These are phyloP conservation scores for Trichoderma atroviride DNA, from an alignment of 2,329 filamentous ascomycete genomes.

Conservation along the genomic window DNA sequence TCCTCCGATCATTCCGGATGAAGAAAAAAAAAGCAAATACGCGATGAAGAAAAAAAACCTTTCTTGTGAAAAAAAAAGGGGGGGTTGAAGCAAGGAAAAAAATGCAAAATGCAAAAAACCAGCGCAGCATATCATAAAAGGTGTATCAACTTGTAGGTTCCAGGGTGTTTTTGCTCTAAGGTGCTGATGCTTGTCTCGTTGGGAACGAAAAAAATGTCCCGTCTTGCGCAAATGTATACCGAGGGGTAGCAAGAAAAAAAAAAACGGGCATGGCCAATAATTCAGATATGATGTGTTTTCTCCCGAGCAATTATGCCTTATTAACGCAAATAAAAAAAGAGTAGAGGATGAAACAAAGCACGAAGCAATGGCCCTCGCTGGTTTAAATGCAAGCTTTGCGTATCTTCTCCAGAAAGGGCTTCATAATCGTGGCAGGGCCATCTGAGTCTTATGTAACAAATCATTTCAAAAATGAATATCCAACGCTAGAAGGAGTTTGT, in stretches of 20 bases:
- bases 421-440: slow-evolving; percentile 15
- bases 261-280: background rate
- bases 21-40: background rate
- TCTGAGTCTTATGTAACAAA: slow-evolving; percentile 14
- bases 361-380: background rate
- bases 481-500: slow-evolving; percentile 17
- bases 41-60: background rate
- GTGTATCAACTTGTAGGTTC: slow-evolving; percentile 21
- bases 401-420: background rate
- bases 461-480: slow-evolving; percentile 15
- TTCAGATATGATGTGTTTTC: background rate
- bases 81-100: background rate
- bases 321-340: slow-evolving; percentile 5
- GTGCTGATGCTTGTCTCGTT: slow-evolving; percentile 9
- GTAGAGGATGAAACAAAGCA: background rate
- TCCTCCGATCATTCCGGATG: slow-evolving; percentile 5
- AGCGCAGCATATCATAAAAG: slow-evolving; percentile 24
- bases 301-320: slow-evolving; percentile 18
- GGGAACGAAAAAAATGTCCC: background rate
- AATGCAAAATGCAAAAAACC: slow-evolving; percentile 1
- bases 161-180: slow-evolving; percentile 21
- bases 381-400: slow-evolving; percentile 17
- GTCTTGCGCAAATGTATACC: background rate
- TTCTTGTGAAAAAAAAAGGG: background rate
- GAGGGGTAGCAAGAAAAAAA: background rate